Evolutionary conservation across 1,284 basidiomycete genomes (phyloP), one percentile per base, ranked within the genome.

Genomic region (Rhodotorula sp.): DNA sequence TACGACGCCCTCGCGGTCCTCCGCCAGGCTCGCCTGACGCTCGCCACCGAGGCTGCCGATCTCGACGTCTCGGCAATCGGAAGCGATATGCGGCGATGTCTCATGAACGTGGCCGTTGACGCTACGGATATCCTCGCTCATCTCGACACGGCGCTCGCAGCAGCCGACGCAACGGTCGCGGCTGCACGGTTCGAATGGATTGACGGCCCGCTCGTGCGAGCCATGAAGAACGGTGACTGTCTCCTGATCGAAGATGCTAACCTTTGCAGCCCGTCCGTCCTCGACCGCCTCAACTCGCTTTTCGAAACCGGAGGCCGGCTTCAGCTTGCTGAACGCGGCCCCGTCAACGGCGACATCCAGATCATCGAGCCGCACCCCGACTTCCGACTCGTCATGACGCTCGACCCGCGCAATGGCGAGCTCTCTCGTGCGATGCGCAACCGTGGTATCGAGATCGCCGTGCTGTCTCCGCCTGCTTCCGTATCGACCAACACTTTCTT

Each of bases 361-460:
- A 81, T 88, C 59, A 82, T 99, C 69, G 84, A 81, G 34, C 94
- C 96, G 1, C 94, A 99, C 80, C 86, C 89, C 2, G 83, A 89
- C 76, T 99, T 99, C 82, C 86, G 94, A 46, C 83, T 99, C 15
- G 91, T 99, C 81, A 96, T 99, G 93, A 87, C 89, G 8, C 87
- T 96, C 67, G 92, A 99, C 78, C 89, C 93, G 28, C 87, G 88
- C 69, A 86, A 90, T 74, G 97, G 96, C 59, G 96, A 99, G 81
- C 83, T 99, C 16, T 98, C 95, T 11, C 86, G 96, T 50, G 96
- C 96, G 1, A 99, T 99, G 96, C 88, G 96, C 52, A 99, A 99
- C 80, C 88, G 96, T 74, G 96, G 95, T 47, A 84, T 98, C 53
- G 96, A 99, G 80, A 85, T 99, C 48, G 85, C 85, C 34, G 69